phyloP scores from a whole-genome alignment of 768 basidiomycete genomes.

The Tulasnella sp. region DNA sequence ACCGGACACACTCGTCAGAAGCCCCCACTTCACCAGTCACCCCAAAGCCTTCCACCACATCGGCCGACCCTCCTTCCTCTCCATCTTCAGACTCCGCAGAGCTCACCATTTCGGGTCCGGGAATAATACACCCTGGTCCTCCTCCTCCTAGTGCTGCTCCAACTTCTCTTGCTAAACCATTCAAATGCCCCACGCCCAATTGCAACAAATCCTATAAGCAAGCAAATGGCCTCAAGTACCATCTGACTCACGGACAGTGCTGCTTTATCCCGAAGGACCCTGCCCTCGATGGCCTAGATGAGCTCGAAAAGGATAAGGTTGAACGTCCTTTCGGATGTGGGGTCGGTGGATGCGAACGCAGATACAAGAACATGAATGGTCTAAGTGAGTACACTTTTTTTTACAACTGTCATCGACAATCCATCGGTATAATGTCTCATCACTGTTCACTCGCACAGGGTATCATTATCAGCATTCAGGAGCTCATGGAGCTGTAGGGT shows the following conservation, averaged over 20 bases:
- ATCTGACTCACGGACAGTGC: conserved; percentile 85
- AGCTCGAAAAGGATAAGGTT: conserved; percentile 72
- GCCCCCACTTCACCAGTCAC: conserved; percentile 22
- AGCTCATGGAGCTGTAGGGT: conserved; percentile 82
- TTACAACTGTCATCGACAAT: neutral
- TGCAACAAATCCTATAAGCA: conserved; percentile 97
- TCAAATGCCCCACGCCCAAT: conserved; percentile 77
- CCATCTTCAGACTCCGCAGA: conserved; percentile 18
- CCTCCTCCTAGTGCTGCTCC: conserved; percentile 7
- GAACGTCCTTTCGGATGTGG: conserved; percentile 81
- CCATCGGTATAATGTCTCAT: conserved; percentile 9
- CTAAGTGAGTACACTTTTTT: conserved; percentile 33
- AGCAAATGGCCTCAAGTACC: conserved; percentile 89
- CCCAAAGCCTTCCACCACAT: conserved; percentile 17
- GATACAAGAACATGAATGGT: conserved; percentile 99
- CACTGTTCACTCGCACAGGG: conserved; percentile 21
- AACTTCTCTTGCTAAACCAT: conserved; percentile 20
- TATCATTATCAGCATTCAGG: conserved; percentile 97
- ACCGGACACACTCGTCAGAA: conserved; percentile 18
- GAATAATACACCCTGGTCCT: conserved; percentile 24
- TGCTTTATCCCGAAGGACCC: conserved; percentile 63
- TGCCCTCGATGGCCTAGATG: conserved; percentile 27
- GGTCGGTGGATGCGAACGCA: conserved; percentile 49
- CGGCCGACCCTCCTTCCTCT: conserved; percentile 17
- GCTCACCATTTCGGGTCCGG: conserved; percentile 14